Base-by-base conservation (phyloP, 1,284 basidiomycete genomes). In the Heliocybe sulcata region DNA sequence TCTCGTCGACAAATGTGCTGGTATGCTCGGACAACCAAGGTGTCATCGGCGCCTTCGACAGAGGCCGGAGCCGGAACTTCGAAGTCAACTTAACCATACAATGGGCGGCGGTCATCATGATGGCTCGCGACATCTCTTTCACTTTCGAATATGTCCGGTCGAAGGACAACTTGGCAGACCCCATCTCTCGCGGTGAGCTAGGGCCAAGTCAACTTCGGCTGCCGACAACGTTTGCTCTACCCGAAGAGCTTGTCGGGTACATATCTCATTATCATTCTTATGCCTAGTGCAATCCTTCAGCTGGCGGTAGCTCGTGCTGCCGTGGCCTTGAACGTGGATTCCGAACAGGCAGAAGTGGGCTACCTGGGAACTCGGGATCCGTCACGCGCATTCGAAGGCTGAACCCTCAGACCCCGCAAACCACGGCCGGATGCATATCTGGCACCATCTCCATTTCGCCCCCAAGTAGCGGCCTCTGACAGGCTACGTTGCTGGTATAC, bases 11-110 rank as follows among this genome's bases (percentile, higher is more conserved):
- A 6, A 19, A 51, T 19, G 14, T 51, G 16, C 14, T 51, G 14
- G 26, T 51, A 11, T 25, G 49, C 20, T 51, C 26, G 11, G 49
- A 51, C 26, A 51, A 51, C 25, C 49, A 51, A 29, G 26, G 49
- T 6, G 25, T 51, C 49, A 51, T 51, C 6, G 49, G 49, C 49
- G 19, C 26, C 16, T 26, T 51, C 16, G 49, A 29, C 19, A 26
- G 10, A 11, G 20, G 49, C 11, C 19, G 26, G 6, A 16, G 19
- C 19, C 49, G 26, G 16, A 51, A 51, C 25, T 10, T 51, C 20
- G 26, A 14, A 26, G 19, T 22, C 6, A 51, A 51, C 49, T 10
- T 19, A 22, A 10, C 26, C 6, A 16, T 51, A 6, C 49, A 51
- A 25, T 19, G 49, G 49, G 11, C 26, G 12, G 49, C 27, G 6